Percentiles rank a stretch among this genome's conserved stretches.
Evolutionary conservation across 257 asterid genomes (phyloP).

Genomic region (Solanum gandarillasii): DNA sequence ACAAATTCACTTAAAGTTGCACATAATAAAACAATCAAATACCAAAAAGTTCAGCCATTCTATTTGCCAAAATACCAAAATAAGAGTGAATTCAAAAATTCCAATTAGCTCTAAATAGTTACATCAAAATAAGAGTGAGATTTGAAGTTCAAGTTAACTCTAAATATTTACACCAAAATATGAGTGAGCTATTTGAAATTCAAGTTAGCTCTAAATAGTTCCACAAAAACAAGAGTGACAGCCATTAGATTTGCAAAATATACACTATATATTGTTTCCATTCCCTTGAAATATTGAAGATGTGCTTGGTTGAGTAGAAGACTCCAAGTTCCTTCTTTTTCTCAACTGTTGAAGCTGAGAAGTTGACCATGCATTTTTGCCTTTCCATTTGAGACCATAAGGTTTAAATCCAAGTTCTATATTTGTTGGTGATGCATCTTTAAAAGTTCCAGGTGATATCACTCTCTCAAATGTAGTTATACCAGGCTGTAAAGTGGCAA

Average conservation of each 20-base stretch:
- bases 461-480: background rate
- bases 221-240: background rate
- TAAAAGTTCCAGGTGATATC: background rate
- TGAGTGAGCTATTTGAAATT: too few species aligned
- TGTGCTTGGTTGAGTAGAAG: background rate
- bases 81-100: too few species aligned
- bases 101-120: background rate
- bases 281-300: background rate
- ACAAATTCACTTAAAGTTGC: too few species aligned
- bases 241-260: background rate
- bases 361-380: background rate
- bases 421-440: background rate
- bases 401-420: background rate
- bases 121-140: too few species aligned
- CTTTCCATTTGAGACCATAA: background rate
- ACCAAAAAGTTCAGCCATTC: too few species aligned
- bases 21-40: too few species aligned
- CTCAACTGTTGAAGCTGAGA: background rate
- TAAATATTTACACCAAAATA: too few species aligned
- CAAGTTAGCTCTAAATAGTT: too few species aligned
- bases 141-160: too few species aligned
- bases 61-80: too few species aligned
- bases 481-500: background rate
- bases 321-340: background rate
- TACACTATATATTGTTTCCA: background rate